Conservation (phyloP, 148 eudicot species). For the Nepenthes gracilis region DNA sequence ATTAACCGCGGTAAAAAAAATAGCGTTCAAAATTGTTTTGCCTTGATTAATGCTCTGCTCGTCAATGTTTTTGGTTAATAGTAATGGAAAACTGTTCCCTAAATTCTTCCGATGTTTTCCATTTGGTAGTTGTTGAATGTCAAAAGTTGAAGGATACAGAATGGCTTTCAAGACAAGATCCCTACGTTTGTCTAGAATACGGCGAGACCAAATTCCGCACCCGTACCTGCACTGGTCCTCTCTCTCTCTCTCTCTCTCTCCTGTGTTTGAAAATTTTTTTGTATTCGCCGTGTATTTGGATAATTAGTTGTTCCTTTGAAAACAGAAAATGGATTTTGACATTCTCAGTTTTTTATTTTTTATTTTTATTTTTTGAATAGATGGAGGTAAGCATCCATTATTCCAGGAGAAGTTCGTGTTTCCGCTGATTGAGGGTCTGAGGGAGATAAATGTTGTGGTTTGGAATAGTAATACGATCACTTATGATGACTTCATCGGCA, state of each 20-base stretch:
- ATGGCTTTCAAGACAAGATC: constrained; percentile 85
- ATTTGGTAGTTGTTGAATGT: constrained; percentile 51
- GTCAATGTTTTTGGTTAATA: no score
- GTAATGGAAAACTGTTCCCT: neutral
- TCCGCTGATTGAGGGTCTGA: constrained; percentile 65
- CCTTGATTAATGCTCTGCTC: no score
- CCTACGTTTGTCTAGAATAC: constrained; percentile 76
- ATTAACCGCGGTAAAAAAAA: no score
- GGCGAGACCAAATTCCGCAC: constrained; percentile 59
- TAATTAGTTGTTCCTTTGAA: constrained; percentile 1
- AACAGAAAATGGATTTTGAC: neutral
- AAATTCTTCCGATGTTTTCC: neutral
- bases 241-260: constrained; percentile 3
- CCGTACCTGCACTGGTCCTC: constrained; percentile 67
- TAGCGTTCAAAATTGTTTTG: no score
- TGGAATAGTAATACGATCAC: constrained; percentile 86
- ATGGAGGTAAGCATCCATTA: constrained; percentile 84
- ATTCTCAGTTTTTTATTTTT: constrained; percentile 7
- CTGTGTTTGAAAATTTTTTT: neutral
- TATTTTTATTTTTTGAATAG: constrained; percentile 16
- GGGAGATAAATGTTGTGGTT: constrained; percentile 54
- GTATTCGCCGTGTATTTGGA: neutral
- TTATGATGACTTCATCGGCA: constrained; percentile 76
- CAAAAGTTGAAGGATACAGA: constrained; percentile 76
- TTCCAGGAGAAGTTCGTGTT: constrained; percentile 90